These are phyloP conservation scores for Sclerospora graminicola DNA, from an alignment of 352 stramenopile species.

Conservation along the genomic window DNA sequence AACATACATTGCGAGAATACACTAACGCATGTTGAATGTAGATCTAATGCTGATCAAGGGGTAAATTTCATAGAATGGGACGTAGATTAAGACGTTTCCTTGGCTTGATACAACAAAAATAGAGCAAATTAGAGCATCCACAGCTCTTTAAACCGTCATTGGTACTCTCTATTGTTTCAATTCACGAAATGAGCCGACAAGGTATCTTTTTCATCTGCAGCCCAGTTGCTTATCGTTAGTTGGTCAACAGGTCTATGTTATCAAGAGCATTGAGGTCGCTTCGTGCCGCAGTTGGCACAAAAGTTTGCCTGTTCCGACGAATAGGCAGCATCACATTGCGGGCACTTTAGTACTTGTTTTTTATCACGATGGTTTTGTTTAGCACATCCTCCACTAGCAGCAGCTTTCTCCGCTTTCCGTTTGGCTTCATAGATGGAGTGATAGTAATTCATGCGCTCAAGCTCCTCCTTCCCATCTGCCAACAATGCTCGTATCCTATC, in stretches of 20 bases:
- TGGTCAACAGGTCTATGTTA: background rate
- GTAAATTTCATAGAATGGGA: too few species aligned
- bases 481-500: slow-evolving; percentile 45
- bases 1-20: too few species aligned
- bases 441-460: slow-evolving; percentile 83
- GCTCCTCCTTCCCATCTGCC: slow-evolving; percentile 56
- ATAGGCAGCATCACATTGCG: slow-evolving; percentile 32
- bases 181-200: too few species aligned
- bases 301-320: slow-evolving; percentile 50
- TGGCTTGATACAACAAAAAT: too few species aligned
- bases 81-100: too few species aligned
- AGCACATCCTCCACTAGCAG: background rate
- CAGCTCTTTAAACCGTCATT: too few species aligned
- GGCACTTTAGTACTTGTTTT: slow-evolving; percentile 15
- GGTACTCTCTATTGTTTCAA: too few species aligned
- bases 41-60: slow-evolving; percentile 10
- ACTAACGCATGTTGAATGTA: slow-evolving; percentile 6
- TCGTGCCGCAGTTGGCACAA: slow-evolving; percentile 59
- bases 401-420: slow-evolving; percentile 19
- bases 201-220: background rate
- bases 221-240: background rate
- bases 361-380: background rate
- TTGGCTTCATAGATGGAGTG: slow-evolving; percentile 72
- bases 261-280: slow-evolving; percentile 26
- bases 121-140: too few species aligned